A percentile compares a stretch with the other conserved stretches of the same genome.
These are phyloP conservation scores for Talaromyces liani DNA, from an alignment of 495 filamentous ascomycete genomes.

Conservation along the genomic window DNA sequence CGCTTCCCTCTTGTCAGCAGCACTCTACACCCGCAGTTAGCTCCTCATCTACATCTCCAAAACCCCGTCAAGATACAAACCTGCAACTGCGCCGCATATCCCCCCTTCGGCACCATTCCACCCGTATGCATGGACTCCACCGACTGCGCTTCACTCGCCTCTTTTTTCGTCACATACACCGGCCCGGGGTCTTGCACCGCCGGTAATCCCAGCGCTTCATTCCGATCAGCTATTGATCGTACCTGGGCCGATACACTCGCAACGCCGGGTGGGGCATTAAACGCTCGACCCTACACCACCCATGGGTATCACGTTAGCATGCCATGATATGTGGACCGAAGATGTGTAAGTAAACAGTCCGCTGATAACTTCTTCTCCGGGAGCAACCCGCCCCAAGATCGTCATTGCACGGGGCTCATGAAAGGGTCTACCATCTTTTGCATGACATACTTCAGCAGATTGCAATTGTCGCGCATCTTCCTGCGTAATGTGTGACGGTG, in stretches of 20 bases:
- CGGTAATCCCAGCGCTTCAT: conserved; percentile 22
- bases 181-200: conserved; percentile 16
- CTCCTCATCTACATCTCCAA: neutral
- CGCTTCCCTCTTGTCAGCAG: conserved; percentile 20
- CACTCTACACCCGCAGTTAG: conserved; percentile 17
- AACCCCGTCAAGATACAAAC: conserved; percentile 13
- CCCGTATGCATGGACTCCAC: conserved; percentile 25
- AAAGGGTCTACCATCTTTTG: neutral
- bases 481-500: conserved; percentile 24
- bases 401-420: neutral
- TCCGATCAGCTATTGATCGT: conserved; percentile 29
- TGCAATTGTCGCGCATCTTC: conserved; percentile 27
- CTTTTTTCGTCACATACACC: conserved; percentile 27
- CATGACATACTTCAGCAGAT: conserved; percentile 20
- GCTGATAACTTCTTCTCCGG: neutral
- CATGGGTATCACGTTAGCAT: neutral
- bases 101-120: conserved; percentile 21
- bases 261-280: conserved; percentile 24
- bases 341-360: neutral
- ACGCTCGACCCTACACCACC: conserved; percentile 24
- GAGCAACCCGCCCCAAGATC: neutral
- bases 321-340: neutral
- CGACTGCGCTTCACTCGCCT: conserved; percentile 26
- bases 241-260: conserved; percentile 26
- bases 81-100: conserved; percentile 28